A percentile compares a stretch with the other conserved stretches of the same genome.
Evolutionary conservation across 2,329 filamentous ascomycete species (phyloP).

Genomic region (Colletotrichum sidae): DNA sequence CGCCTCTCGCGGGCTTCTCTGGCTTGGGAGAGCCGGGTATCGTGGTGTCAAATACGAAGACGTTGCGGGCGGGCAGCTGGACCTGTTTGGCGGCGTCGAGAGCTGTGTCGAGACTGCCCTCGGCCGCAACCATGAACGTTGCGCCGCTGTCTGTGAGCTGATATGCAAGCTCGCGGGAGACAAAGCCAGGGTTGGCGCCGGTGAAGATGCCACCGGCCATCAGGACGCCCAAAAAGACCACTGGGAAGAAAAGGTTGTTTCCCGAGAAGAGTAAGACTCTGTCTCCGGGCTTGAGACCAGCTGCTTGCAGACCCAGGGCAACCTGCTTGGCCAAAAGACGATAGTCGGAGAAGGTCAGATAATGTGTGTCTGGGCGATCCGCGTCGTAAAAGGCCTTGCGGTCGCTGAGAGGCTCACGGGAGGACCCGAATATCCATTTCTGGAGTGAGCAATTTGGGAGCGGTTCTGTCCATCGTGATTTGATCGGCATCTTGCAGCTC

Average conservation of each 20-base stretch:
- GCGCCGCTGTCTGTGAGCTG: constrained; percentile 80
- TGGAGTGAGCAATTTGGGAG: constrained; percentile 64
- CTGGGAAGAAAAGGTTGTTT: constrained; percentile 79
- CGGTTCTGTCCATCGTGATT: constrained; percentile 57
- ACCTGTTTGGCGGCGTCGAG: constrained; percentile 72
- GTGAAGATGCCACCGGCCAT: constrained; percentile 85
- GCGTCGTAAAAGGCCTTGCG: constrained; percentile 71
- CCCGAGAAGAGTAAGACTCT: constrained; percentile 79
- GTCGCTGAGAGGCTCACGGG: constrained; percentile 55
- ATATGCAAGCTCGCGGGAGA: constrained; percentile 78
- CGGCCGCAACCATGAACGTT: constrained; percentile 73
- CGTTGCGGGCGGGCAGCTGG: constrained; percentile 62
- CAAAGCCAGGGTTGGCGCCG: constrained; percentile 77
- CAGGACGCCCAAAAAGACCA: constrained; percentile 76
- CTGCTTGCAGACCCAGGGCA: constrained; percentile 73
- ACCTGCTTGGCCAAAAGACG: constrained; percentile 79
- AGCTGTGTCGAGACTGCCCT: constrained; percentile 69
- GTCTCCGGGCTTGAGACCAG: constrained; percentile 75
- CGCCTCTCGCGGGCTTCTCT: constrained; percentile 40
- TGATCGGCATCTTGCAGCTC: constrained; percentile 54
- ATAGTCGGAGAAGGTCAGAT: constrained; percentile 72
- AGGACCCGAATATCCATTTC: constrained; percentile 66
- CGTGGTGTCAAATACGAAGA: constrained; percentile 75
- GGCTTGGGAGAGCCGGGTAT: constrained; percentile 47
- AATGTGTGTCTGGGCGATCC: constrained; percentile 73